Conservation (phyloP, 345 rosid species). For the Gossypium herbaceum region DNA sequence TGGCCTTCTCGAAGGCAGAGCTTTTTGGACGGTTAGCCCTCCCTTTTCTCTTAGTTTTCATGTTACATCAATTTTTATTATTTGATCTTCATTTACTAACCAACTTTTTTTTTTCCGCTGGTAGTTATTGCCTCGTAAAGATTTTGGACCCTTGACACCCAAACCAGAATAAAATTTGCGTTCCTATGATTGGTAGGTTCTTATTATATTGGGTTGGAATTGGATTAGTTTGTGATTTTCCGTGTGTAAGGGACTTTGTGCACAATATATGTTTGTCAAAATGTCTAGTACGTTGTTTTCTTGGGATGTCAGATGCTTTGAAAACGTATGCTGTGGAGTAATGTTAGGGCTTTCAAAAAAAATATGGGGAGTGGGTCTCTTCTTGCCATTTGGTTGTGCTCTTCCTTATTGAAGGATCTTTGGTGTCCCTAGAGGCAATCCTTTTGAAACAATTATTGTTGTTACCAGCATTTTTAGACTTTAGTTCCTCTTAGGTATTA, state of each 20-base stretch:
- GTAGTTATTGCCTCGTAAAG: constrained; percentile 57
- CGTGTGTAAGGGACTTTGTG: not conserved
- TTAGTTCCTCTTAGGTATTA: not conserved
- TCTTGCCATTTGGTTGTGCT: too few species aligned
- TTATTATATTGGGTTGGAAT: too few species aligned
- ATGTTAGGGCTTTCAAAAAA: not conserved
- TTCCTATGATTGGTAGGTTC: too few species aligned
- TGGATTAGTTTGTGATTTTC: too few species aligned
- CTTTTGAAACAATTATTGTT: too few species aligned
- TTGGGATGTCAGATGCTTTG: not conserved
- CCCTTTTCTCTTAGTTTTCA: not conserved
- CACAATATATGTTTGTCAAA: not conserved
- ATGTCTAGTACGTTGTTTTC: not conserved
- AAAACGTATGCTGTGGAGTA: not conserved
- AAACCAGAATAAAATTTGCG: not conserved
- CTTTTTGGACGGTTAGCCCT: constrained; percentile 55
- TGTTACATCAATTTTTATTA: not conserved
- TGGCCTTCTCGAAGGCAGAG: constrained; percentile 62
- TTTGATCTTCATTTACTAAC: not conserved
- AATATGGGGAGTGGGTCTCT: not conserved
- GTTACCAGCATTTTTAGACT: not conserved
- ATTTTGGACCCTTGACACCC: constrained; percentile 42
- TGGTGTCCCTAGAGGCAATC: too few species aligned
- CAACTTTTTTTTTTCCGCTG: not conserved
- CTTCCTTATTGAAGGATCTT: too few species aligned